phyloP scores from a whole-genome alignment of 805 yeast species.

The Myxozyma kluyveri region DNA sequence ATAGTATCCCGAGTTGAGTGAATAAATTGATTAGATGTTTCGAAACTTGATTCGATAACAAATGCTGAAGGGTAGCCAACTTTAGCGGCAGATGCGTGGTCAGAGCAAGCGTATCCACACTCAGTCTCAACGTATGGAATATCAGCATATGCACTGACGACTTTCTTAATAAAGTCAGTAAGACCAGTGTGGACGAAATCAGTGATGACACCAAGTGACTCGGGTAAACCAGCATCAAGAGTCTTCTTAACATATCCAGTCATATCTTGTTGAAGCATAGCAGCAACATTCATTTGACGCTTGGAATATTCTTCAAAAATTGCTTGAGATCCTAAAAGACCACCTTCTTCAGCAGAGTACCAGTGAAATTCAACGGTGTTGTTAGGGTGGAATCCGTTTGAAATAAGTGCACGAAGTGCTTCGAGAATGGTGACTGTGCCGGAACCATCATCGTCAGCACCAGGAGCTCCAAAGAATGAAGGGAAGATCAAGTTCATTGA shows the following conservation, averaged over 20 bases:
- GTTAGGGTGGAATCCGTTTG: conserved; percentile 49
- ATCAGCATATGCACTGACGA: conserved; percentile 60
- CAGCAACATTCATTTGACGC: conserved; percentile 55
- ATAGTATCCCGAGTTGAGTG: conserved; percentile 79
- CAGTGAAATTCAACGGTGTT: conserved; percentile 90
- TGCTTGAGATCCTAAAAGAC: conserved; percentile 80
- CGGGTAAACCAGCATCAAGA: conserved; percentile 51
- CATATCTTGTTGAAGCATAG: conserved; percentile 95
- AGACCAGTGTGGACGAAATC: conserved; percentile 61
- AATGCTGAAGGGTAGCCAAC: conserved; percentile 83
- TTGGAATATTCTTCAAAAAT: conserved; percentile 57
- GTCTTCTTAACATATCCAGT: conserved; percentile 68
- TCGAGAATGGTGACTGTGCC: conserved; percentile 81
- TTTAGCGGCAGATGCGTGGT: conserved; percentile 81
- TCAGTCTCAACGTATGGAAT: conserved; percentile 70
- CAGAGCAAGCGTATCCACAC: conserved; percentile 94
- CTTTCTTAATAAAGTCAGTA: conserved; percentile 57
- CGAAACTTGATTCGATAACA: conserved; percentile 73
- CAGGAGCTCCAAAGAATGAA: conserved; percentile 69
- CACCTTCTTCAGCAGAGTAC: conserved; percentile 94
- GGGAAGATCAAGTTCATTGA: conserved; percentile 75
- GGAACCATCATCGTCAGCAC: conserved; percentile 93
- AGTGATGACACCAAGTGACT: conserved; percentile 73
- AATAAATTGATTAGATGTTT: conserved; percentile 61
- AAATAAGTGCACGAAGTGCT: conserved; percentile 61